Evolutionary conservation across 2,329 filamentous ascomycete genomes (phyloP).

Genomic region (Beauveria scarabaeidicola): DNA sequence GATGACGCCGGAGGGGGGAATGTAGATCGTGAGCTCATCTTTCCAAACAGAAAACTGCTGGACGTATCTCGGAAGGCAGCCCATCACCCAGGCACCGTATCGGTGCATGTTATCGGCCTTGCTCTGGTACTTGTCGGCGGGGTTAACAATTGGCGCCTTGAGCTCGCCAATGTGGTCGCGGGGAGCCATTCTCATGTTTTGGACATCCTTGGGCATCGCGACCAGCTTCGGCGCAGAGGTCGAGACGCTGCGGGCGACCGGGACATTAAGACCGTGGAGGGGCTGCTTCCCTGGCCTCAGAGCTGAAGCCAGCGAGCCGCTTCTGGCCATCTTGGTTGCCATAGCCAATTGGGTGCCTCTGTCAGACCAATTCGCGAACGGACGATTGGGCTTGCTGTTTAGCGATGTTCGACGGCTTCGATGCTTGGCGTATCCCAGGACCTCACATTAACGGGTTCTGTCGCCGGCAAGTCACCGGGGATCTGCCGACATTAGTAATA

Average conservation of each 20-base stretch:
- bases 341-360: slow-evolving; percentile 34
- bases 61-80: slow-evolving; percentile 92
- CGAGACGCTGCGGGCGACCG: slow-evolving; percentile 41
- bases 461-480: slow-evolving; percentile 17
- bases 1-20: slow-evolving; percentile 77
- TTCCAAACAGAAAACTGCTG: slow-evolving; percentile 99
- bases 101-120: slow-evolving; percentile 83
- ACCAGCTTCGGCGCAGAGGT: slow-evolving; percentile 41
- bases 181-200: slow-evolving; percentile 60
- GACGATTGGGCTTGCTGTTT: slow-evolving; percentile 19
- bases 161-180: slow-evolving; percentile 54
- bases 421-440: neutral
- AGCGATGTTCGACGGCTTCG: slow-evolving; percentile 15
- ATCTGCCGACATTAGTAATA: slow-evolving; percentile 21
- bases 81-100: slow-evolving; percentile 95
- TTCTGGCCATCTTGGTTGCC: slow-evolving; percentile 52
- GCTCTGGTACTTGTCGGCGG: slow-evolving; percentile 82
- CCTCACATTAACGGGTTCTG: neutral
- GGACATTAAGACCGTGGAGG: slow-evolving; percentile 31
- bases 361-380: slow-evolving; percentile 37
- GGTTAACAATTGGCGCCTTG: slow-evolving; percentile 75
- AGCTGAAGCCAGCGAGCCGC: slow-evolving; percentile 47
- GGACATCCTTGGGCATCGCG: slow-evolving; percentile 49
- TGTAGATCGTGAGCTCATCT: slow-evolving; percentile 93
- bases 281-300: slow-evolving; percentile 43